phyloP scores from a whole-genome alignment of 495 filamentous ascomycete genomes.

The Aspergillus sclerotiicarbonarius region DNA sequence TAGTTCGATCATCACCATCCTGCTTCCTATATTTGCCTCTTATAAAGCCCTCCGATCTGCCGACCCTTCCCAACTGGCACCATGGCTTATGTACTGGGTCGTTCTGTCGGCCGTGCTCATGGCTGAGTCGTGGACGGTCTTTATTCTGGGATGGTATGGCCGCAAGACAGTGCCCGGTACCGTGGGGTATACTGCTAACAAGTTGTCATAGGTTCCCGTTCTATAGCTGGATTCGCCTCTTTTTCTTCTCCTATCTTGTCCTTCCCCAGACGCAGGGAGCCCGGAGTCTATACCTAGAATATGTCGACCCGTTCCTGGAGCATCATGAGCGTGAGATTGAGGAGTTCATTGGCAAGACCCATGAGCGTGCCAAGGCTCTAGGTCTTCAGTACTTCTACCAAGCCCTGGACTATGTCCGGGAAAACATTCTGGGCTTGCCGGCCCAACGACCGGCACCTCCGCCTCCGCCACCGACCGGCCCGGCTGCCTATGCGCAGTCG shows the following conservation, averaged over 20 bases:
- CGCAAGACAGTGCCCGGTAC: background rate
- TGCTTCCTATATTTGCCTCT: slow-evolving; percentile 95
- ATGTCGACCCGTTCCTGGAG: slow-evolving; percentile 84
- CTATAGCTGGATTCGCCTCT: slow-evolving; percentile 87
- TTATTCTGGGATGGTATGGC: slow-evolving; percentile 74
- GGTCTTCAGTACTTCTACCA: slow-evolving; percentile 81
- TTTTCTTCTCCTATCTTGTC: slow-evolving; percentile 90
- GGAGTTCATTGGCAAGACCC: slow-evolving; percentile 75
- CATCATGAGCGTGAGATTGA: slow-evolving; percentile 91
- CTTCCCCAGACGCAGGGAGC: slow-evolving; percentile 96
- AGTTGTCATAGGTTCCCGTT: slow-evolving; percentile 70
- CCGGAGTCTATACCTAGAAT: slow-evolving; percentile 73
- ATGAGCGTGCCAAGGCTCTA: slow-evolving; percentile 74
- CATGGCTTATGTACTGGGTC: slow-evolving; percentile 99
- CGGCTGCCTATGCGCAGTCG: slow-evolving; percentile 68
- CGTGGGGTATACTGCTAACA: slow-evolving; percentile 1
- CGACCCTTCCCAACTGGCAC: slow-evolving; percentile 84
- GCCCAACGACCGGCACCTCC: slow-evolving; percentile 53
- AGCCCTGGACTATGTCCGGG: slow-evolving; percentile 70
- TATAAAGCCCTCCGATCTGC: slow-evolving; percentile 96
- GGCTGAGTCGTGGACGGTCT: slow-evolving; percentile 82
- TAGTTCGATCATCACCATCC: slow-evolving; percentile 78
- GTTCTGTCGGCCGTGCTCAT: slow-evolving; percentile 78
- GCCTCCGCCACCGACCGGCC: slow-evolving; percentile 40
- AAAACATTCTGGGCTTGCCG: slow-evolving; percentile 68